These are phyloP conservation scores for Nissolia schottii DNA, from an alignment of 306 rosid genomes.

Conservation along the genomic window DNA sequence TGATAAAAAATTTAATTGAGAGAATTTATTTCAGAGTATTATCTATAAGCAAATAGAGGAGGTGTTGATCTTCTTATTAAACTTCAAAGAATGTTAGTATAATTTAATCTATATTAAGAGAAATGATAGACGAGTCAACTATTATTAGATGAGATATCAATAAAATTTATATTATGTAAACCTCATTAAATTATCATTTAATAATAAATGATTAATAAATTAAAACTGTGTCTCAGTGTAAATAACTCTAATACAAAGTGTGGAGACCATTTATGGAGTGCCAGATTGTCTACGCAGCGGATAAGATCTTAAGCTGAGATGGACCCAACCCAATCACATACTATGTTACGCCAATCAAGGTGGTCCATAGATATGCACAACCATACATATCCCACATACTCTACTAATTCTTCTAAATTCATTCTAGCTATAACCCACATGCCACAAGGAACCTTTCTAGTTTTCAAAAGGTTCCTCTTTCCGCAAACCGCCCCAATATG, in stretches of 20 bases:
- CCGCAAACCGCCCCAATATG: background rate
- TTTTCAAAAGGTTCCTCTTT: background rate
- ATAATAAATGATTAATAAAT: too few species aligned
- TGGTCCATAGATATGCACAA: background rate
- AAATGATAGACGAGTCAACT: too few species aligned
- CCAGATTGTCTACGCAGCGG: background rate
- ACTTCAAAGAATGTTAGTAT: too few species aligned
- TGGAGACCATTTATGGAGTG: background rate
- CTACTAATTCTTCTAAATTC: background rate
- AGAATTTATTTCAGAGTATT: too few species aligned
- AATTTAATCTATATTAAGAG: too few species aligned
- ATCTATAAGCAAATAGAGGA: too few species aligned
- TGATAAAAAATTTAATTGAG: too few species aligned
- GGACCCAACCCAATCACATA: slow-evolving; percentile 10
- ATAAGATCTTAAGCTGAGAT: slow-evolving; percentile 4
- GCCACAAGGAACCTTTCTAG: slow-evolving; percentile 1
- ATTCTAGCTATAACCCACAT: slow-evolving; percentile 13
- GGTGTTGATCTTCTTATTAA: too few species aligned
- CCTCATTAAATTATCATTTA: too few species aligned
- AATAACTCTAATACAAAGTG: background rate
- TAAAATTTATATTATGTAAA: too few species aligned
- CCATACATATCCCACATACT: background rate
- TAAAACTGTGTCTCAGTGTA: too few species aligned
- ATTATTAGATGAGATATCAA: too few species aligned
- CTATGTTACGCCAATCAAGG: background rate